Conservation (phyloP, 2,329 filamentous ascomycete genomes). For the Neurospora sp. region DNA sequence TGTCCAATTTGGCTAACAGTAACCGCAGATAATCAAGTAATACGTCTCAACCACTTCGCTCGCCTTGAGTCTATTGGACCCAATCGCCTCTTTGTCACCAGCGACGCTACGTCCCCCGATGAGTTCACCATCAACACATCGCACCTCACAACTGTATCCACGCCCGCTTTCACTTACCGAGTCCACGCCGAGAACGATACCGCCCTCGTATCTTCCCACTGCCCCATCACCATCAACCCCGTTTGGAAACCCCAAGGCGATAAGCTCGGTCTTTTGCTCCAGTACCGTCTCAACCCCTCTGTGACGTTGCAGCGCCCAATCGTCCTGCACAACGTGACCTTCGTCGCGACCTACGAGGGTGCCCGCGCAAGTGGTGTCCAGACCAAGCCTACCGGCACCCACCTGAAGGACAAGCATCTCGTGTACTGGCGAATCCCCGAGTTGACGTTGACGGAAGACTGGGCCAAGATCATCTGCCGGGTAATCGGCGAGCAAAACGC, state of each 20-base stretch:
- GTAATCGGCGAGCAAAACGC: conserved; percentile 64
- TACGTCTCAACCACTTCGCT: conserved; percentile 80
- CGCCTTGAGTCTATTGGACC: conserved; percentile 87
- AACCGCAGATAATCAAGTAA: conserved; percentile 45
- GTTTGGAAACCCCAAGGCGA: conserved; percentile 76
- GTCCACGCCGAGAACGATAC: conserved; percentile 57
- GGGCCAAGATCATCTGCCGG: conserved; percentile 72
- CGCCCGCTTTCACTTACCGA: conserved; percentile 87
- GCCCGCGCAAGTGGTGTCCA: conserved; percentile 56
- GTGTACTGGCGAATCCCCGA: conserved; percentile 77
- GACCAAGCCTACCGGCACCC: conserved; percentile 71
- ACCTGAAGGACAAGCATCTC: conserved; percentile 64
- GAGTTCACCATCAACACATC: conserved; percentile 70
- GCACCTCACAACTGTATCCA: conserved; percentile 53
- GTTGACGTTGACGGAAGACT: conserved; percentile 55
- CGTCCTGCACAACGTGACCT: conserved; percentile 59
- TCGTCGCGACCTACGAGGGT: conserved; percentile 64
- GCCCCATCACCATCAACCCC: conserved; percentile 64
- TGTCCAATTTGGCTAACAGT: conserved; percentile 13
- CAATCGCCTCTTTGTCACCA: conserved; percentile 82
- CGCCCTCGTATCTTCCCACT: conserved; percentile 39
- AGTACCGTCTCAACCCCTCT: conserved; percentile 73
- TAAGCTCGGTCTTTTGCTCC: conserved; percentile 77
- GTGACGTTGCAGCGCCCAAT: conserved; percentile 36
- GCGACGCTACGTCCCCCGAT: conserved; percentile 51